A percentile compares a stretch with the other conserved stretches of the same genome.
Conservation (phyloP, 2,329 filamentous ascomycete species). For the Calonectria hawksworthii region DNA sequence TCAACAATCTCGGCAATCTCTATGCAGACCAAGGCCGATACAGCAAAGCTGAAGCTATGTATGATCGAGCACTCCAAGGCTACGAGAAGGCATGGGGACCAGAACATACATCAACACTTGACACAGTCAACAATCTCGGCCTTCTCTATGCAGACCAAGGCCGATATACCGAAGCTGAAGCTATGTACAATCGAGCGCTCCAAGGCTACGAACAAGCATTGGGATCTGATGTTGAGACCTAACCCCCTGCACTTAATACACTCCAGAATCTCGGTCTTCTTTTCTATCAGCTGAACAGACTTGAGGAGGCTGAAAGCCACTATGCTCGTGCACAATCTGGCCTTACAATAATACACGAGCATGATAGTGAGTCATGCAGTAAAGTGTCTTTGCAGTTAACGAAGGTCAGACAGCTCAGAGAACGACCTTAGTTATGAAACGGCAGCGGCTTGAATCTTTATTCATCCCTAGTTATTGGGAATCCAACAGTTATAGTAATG, state of each 20-base stretch:
- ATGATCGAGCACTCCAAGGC: constrained; percentile 16
- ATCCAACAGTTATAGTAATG: no score
- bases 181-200: background rate
- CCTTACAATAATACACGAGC: background rate
- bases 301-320: background rate
- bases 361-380: no score
- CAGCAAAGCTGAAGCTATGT: constrained; percentile 19
- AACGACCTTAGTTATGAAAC: no score
- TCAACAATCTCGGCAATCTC: constrained; percentile 47
- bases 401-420: no score
- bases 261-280: no score
- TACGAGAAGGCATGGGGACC: constrained; percentile 31
- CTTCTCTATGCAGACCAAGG: background rate
- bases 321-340: background rate
- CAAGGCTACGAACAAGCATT: background rate
- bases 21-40: constrained; percentile 45
- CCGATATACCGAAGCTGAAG: no score
- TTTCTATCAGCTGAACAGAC: background rate
- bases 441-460: no score
- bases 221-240: background rate
- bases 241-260: no score
- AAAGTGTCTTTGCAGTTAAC: no score
- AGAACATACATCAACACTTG: background rate
- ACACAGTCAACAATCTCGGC: background rate
- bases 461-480: no score